These are phyloP conservation scores for Didymella glomerata DNA, from an alignment of 2,329 filamentous ascomycete genomes.

Conservation along the genomic window DNA sequence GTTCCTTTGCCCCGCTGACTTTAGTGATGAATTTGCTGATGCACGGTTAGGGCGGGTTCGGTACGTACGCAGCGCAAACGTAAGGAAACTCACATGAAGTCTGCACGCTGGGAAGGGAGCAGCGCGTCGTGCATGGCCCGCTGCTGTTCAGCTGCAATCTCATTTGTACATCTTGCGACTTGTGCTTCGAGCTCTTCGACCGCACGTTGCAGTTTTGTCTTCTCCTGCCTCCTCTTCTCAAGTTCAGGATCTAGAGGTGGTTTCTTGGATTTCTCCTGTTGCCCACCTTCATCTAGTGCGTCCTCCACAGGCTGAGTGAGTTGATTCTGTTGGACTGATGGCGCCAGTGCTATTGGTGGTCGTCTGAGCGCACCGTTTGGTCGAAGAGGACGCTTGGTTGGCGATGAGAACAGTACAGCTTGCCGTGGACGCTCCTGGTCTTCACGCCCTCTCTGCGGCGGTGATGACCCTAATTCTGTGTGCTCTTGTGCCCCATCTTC, in stretches of 20 bases:
- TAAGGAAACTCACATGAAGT: conserved; percentile 33
- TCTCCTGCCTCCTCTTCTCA: conserved; percentile 44
- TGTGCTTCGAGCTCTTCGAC: conserved; percentile 45
- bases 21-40: conserved; percentile 37
- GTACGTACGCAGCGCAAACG: background rate
- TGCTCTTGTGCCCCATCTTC: conserved; percentile 24
- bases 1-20: conserved; percentile 26
- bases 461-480: conserved; percentile 33
- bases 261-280: conserved; percentile 13
- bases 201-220: conserved; percentile 38
- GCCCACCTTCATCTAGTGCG: conserved; percentile 10
- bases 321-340: conserved; percentile 26
- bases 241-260: conserved; percentile 34
- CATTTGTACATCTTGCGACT: conserved; percentile 39
- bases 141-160: conserved; percentile 40
- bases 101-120: conserved; percentile 31
- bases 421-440: conserved; percentile 34
- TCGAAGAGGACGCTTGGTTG: conserved; percentile 42
- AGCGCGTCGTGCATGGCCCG: conserved; percentile 24
- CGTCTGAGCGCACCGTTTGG: conserved; percentile 25
- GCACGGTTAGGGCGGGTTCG: conserved; percentile 17
- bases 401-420: conserved; percentile 42
- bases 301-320: conserved; percentile 24
- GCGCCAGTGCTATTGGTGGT: conserved; percentile 29
- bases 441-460: conserved; percentile 26